Evolutionary conservation across 2,329 filamentous ascomycete species (phyloP), one percentile per base, ranked within the genome.

Genomic region (Ilyonectria mors-panacis): DNA sequence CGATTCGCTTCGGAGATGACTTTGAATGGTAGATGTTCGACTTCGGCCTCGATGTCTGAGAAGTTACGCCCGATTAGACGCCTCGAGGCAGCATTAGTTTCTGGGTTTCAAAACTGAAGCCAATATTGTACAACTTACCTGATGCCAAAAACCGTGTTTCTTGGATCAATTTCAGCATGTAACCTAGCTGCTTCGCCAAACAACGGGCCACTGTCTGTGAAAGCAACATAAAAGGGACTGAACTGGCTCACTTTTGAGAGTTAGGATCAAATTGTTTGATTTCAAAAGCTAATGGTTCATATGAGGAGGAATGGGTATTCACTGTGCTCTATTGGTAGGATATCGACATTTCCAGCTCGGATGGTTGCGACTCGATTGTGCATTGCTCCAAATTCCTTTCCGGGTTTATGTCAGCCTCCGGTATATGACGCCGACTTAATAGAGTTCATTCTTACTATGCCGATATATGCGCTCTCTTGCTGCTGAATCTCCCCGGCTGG

Each of bases 1-100:
- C 26, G 42, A 26, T 48, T 37, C 1, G 17, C 28, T 39, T 39
- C 50, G 19, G 56, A 59, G n/a, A 59, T 50, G 56, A 59, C 42
- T 35, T 59, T 59, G 56, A 59, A 59, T 13, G 56, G 56, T 12
- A 59, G 44, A 26, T 59, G 56, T 23, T 48, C 44, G 42, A 59
- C 26, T 35, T 48, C 30, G 13, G n/a, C 9, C 19, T 59, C 56
- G 12, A 50, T 50, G n/a, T 59, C 56, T n/a, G 44, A 59, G 21
- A 59, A 48, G 17, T 50, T 35, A 15, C 56, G 56, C 28, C 56
- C 30, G 13, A 59, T 48, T 19, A 59, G 44, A 28, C 19, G 28
- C 30, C 56, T 59, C 5, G 13, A n/a, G 4, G 37, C 13, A 4
- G 3, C 15, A 7, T 53, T 53, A 37, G 50, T 19, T 21, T 12